These are phyloP conservation scores for Lentinus brumalis DNA, from an alignment of 768 basidiomycete species.

Conservation along the genomic window DNA sequence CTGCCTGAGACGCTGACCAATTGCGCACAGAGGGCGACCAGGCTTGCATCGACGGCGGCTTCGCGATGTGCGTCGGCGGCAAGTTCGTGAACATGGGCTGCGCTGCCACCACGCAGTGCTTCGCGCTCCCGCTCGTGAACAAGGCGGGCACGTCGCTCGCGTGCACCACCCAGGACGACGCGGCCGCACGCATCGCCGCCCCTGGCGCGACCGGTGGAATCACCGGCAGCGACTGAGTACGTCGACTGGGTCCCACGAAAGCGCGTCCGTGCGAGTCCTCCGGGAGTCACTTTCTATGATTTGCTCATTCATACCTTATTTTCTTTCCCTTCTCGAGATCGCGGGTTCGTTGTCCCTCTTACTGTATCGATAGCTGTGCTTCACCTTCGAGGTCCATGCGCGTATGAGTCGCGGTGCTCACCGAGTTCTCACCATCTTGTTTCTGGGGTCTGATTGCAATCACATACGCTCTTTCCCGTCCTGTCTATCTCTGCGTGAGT, in stretches of 20 bases:
- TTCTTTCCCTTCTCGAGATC: neutral
- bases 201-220: slow-evolving; percentile 37
- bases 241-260: too few species aligned
- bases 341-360: neutral
- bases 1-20: neutral
- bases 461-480: neutral
- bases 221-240: slow-evolving; percentile 25
- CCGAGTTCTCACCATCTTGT: neutral
- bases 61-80: slow-evolving; percentile 45
- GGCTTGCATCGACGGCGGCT: slow-evolving; percentile 40
- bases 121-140: slow-evolving; percentile 47
- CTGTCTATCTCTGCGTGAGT: neutral
- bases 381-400: neutral
- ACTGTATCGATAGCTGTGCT: slow-evolving; percentile 15
- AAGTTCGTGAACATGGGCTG: slow-evolving; percentile 38
- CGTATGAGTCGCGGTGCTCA: neutral
- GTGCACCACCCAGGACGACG: slow-evolving; percentile 40
- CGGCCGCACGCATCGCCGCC: slow-evolving; percentile 34
- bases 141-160: slow-evolving; percentile 41
- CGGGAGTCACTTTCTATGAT: neutral
- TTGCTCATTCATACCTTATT: neutral
- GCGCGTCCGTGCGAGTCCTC: neutral
- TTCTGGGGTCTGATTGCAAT: neutral
- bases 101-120: slow-evolving; percentile 34
- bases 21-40: slow-evolving; percentile 31